These are phyloP conservation scores for Exophiala calicioides DNA, from an alignment of 2,329 filamentous ascomycete species.

Conservation along the genomic window DNA sequence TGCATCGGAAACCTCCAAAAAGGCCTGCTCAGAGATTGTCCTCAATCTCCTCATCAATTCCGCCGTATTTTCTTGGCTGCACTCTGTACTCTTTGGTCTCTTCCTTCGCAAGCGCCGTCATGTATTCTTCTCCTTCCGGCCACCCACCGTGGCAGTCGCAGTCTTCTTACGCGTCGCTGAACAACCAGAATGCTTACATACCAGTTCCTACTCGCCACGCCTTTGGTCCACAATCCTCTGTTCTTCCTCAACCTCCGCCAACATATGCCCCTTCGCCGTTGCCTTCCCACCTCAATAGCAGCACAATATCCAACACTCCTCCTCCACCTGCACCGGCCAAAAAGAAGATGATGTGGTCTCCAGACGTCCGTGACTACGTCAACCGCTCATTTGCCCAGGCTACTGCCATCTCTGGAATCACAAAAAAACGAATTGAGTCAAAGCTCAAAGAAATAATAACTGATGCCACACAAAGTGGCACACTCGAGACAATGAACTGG, in stretches of 20 bases:
- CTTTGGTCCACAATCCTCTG: slow-evolving; percentile 46
- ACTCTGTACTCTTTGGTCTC: slow-evolving; percentile 1
- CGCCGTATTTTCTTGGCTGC: neutral
- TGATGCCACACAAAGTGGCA: slow-evolving; percentile 71
- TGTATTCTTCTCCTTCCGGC: slow-evolving; percentile 30
- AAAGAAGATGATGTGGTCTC: slow-evolving; percentile 73
- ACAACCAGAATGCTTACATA: slow-evolving; percentile 58
- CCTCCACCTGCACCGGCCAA: slow-evolving; percentile 46
- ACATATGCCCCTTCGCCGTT: slow-evolving; percentile 34
- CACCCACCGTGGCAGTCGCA: slow-evolving; percentile 28
- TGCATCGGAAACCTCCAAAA: no score
- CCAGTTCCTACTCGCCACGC: slow-evolving; percentile 64
- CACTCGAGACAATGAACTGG: slow-evolving; percentile 78
- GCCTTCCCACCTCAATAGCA: slow-evolving; percentile 22
- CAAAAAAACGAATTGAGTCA: slow-evolving; percentile 71
- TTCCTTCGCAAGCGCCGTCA: slow-evolving; percentile 13
- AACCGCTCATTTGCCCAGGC: slow-evolving; percentile 80
- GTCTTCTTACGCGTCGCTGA: slow-evolving; percentile 22
- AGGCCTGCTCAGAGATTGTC: neutral
- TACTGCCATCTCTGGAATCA: slow-evolving; percentile 65
- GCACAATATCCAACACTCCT: slow-evolving; percentile 27
- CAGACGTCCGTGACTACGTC: slow-evolving; percentile 83
- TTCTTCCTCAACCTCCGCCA: slow-evolving; percentile 26
- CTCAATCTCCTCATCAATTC: neutral
- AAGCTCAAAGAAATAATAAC: slow-evolving; percentile 87